phyloP scores from a whole-genome alignment of 176 grass and related monocot genomes.

The Oryza meridionalis region DNA sequence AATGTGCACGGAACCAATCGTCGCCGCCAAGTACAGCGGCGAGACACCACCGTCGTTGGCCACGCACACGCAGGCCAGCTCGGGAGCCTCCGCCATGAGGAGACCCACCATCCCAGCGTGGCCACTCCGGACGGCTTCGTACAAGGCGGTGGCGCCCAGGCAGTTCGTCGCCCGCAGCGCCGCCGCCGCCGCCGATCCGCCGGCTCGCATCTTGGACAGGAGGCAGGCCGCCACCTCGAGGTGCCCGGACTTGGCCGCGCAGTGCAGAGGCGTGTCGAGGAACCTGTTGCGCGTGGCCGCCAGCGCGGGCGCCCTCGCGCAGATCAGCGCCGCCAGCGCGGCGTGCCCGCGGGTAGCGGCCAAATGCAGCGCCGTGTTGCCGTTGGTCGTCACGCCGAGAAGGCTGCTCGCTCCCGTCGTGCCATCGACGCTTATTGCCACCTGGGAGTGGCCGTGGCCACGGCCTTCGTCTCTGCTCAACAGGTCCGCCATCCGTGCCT shows the following conservation, averaged over 20 bases:
- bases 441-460: too few species aligned
- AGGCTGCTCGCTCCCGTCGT: neutral
- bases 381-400: slow-evolving; percentile 32
- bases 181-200: too few species aligned
- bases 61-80: neutral
- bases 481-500: too few species aligned
- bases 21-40: slow-evolving; percentile 48
- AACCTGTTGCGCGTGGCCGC: neutral
- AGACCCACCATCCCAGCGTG: neutral
- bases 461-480: too few species aligned
- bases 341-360: slow-evolving; percentile 37
- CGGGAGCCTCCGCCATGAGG: slow-evolving; percentile 16
- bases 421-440: too few species aligned
- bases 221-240: neutral
- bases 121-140: slow-evolving; percentile 33
- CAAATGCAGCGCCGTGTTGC: slow-evolving; percentile 65
- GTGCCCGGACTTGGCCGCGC: slow-evolving; percentile 41
- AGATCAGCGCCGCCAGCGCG: neutral
- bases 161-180: slow-evolving; percentile 29
- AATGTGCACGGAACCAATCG: neutral
- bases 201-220: neutral
- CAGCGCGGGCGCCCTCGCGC: slow-evolving; percentile 7
- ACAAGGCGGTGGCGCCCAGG: slow-evolving; percentile 40
- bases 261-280: slow-evolving; percentile 60
- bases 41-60: neutral